Evolutionary conservation across 1,139 yeast genomes (phyloP).

Genomic region (Saccharomyces pastorianus): DNA sequence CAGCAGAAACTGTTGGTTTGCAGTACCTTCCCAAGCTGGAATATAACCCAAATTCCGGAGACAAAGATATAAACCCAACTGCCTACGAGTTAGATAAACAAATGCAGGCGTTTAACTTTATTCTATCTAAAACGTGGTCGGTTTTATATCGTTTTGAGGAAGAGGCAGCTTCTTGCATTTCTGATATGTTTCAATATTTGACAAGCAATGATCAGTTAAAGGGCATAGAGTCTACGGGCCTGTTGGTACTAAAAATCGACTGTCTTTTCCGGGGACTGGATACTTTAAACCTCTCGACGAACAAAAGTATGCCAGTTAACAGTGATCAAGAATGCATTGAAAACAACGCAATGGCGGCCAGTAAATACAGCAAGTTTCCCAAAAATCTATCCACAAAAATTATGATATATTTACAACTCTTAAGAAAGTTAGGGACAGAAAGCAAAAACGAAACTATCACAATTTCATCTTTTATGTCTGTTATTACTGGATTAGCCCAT

Average conservation of each 20-base stretch:
- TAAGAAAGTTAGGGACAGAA: constrained; percentile 46
- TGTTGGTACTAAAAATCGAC: constrained; percentile 65
- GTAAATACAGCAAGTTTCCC: constrained; percentile 61
- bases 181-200: constrained; percentile 85
- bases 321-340: neutral
- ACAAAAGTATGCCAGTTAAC: constrained; percentile 2
- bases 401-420: constrained; percentile 67
- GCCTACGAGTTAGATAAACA: constrained; percentile 52
- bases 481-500: constrained; percentile 90
- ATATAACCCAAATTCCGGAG: constrained; percentile 20
- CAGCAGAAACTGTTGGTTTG: constrained; percentile 55
- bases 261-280: constrained; percentile 75
- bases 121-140: constrained; percentile 79
- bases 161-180: constrained; percentile 81
- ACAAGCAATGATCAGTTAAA: constrained; percentile 64
- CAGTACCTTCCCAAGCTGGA: constrained; percentile 33
- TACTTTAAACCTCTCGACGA: constrained; percentile 27
- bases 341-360: constrained; percentile 2
- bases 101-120: constrained; percentile 48
- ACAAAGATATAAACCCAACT: constrained; percentile 32
- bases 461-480: constrained; percentile 63
- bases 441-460: constrained; percentile 23
- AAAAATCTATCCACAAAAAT: constrained; percentile 73
- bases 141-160: constrained; percentile 86
- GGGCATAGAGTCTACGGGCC: constrained; percentile 69